These are phyloP conservation scores for Dentipellis sp. DNA, from an alignment of 768 basidiomycete genomes.

Conservation along the genomic window DNA sequence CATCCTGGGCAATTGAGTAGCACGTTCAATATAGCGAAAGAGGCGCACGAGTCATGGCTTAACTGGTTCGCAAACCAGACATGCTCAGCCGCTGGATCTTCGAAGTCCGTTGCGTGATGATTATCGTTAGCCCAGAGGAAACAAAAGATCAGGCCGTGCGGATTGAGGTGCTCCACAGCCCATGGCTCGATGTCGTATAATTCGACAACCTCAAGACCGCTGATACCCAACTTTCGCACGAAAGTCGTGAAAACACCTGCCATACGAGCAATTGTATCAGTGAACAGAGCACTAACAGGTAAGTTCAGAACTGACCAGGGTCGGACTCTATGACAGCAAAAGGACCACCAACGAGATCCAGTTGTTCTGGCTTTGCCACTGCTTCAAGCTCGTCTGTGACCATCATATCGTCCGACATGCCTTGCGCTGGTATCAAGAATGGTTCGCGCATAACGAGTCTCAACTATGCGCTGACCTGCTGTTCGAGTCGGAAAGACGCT, in stretches of 20 bases:
- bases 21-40: slow-evolving; percentile 53
- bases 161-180: slow-evolving; percentile 50
- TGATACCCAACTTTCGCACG: slow-evolving; percentile 43
- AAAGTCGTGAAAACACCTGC: slow-evolving; percentile 52
- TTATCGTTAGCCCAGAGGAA: slow-evolving; percentile 47
- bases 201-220: slow-evolving; percentile 44
- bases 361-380: neutral
- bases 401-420: too few relatives aligned
- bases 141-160: slow-evolving; percentile 55
- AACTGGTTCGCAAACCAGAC: slow-evolving; percentile 68
- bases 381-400: too few relatives aligned
- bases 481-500: too few relatives aligned
- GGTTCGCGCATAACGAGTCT: too few relatives aligned
- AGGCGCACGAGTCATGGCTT: slow-evolving; percentile 56
- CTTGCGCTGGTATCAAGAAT: too few relatives aligned
- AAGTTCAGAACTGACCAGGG: slow-evolving; percentile 19
- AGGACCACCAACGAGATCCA: slow-evolving; percentile 50
- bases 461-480: too few relatives aligned
- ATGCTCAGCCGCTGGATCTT: slow-evolving; percentile 43
- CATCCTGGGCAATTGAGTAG: slow-evolving; percentile 45
- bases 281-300: neutral
- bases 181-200: slow-evolving; percentile 56
- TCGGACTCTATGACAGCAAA: slow-evolving; percentile 53
- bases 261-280: neutral
- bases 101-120: slow-evolving; percentile 25